phyloP scores from a whole-genome alignment of 75 land plant genomes.

The Sequoiadendron giganteum region DNA sequence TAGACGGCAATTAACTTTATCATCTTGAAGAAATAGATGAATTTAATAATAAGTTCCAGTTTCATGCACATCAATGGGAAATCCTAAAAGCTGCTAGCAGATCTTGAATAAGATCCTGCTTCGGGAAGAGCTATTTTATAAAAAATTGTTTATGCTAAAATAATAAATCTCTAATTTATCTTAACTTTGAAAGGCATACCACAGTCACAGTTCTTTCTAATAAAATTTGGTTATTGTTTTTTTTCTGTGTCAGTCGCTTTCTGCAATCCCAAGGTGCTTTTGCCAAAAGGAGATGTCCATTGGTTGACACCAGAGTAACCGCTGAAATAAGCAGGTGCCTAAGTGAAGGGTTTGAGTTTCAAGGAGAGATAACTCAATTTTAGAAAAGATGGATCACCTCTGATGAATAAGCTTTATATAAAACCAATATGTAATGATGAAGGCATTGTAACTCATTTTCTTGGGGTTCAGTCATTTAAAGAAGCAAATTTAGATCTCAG shows the following conservation, averaged over 20 bases:
- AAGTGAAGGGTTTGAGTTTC: slow-evolving; percentile 62
- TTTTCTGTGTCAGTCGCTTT: slow-evolving; percentile 58
- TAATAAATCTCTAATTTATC: not conserved
- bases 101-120: not conserved
- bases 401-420: slow-evolving; percentile 67
- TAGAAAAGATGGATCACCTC: slow-evolving; percentile 75
- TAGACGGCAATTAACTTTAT: not conserved
- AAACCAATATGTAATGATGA: slow-evolving; percentile 78
- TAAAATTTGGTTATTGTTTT: not conserved
- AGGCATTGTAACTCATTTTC: slow-evolving; percentile 68
- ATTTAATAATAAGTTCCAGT: not conserved
- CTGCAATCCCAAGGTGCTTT: slow-evolving; percentile 76
- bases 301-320: slow-evolving; percentile 54
- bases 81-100: not conserved
- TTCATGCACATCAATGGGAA: not conserved
- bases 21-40: not conserved
- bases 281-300: slow-evolving; percentile 73
- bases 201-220: not conserved
- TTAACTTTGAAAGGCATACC: not conserved
- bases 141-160: not conserved
- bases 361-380: slow-evolving; percentile 76
- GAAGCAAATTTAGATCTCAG: slow-evolving; percentile 68
- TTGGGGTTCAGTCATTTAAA: slow-evolving; percentile 67
- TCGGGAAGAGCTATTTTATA: not conserved
- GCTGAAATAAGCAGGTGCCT: slow-evolving; percentile 74